phyloP scores from a whole-genome alignment of 2,329 filamentous ascomycete genomes.

The Colletotrichum graminicola region DNA sequence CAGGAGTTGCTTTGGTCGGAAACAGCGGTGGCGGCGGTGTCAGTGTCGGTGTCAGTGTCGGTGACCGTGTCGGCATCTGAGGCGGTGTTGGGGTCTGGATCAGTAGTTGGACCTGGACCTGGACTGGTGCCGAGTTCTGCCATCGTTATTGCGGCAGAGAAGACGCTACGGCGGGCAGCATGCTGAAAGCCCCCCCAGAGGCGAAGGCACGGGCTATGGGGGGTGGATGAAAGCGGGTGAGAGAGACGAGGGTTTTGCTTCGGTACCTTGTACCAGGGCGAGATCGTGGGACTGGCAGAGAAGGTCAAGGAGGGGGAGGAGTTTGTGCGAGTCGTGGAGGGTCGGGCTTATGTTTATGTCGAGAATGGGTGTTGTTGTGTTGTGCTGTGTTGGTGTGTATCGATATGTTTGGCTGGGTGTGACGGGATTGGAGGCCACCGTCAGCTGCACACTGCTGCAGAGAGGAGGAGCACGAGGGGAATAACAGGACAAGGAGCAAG shows the following conservation, averaged over 20 bases:
- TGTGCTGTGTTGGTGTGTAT: neutral
- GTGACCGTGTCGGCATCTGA: slow-evolving; percentile 2
- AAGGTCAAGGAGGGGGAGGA: neutral
- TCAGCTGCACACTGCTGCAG: slow-evolving; percentile 6
- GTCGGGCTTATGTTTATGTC: slow-evolving; percentile 27
- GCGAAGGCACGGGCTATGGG: slow-evolving; percentile 19
- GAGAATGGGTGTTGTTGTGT: slow-evolving; percentile 12
- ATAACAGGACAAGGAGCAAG: neutral
- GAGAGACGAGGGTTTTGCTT: slow-evolving; percentile 21
- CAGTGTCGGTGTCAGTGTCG: slow-evolving; percentile 17
- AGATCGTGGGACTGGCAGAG: slow-evolving; percentile 6
- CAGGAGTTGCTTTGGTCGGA: neutral
- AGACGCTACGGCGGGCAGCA: slow-evolving; percentile 32
- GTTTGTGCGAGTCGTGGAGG: slow-evolving; percentile 21
- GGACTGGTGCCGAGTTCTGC: slow-evolving; percentile 28
- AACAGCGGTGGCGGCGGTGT: slow-evolving; percentile 3
- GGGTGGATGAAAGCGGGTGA: slow-evolving; percentile 15
- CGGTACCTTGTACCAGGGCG: slow-evolving; percentile 10
- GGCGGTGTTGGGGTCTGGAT: slow-evolving; percentile 5
- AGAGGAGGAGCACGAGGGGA: slow-evolving; percentile 8
- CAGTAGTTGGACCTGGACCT: neutral
- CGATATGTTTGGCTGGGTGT: slow-evolving; percentile 17
- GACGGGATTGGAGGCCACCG: slow-evolving; percentile 27
- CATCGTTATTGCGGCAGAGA: slow-evolving; percentile 40
- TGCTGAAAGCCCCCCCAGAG: slow-evolving; percentile 26